Conservation (phyloP, 164 flowering plant genomes). For the Aristolochia contorta region DNA sequence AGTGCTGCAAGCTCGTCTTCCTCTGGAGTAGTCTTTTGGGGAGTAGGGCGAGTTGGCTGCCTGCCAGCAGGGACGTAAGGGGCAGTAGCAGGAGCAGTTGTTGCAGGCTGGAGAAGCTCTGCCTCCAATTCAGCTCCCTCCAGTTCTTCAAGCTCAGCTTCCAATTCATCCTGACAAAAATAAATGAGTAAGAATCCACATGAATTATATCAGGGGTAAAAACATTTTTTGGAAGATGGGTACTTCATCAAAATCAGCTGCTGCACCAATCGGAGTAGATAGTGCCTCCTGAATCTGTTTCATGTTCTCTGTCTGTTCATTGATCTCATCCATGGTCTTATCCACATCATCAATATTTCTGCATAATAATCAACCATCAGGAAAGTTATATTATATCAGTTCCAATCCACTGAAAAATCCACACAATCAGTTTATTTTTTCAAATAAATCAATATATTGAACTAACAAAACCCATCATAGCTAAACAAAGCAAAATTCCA, state of each 20-base stretch:
- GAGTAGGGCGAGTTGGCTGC: conserved; percentile 27
- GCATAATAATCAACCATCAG: conserved; percentile 3
- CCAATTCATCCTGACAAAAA: conserved; percentile 37
- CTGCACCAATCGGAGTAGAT: conserved; percentile 37
- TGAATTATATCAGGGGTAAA: neutral
- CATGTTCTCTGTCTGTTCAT: conserved; percentile 51
- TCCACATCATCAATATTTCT: conserved; percentile 48
- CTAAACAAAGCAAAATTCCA: too few species aligned
- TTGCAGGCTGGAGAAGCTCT: conserved; percentile 41
- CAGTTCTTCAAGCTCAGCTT: conserved; percentile 45
- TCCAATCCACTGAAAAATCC: too few species aligned
- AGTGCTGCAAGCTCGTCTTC: conserved; percentile 42
- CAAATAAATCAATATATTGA: too few species aligned
- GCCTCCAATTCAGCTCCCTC: conserved; percentile 50
- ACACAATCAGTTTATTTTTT: too few species aligned
- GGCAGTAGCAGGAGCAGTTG: conserved; percentile 28
- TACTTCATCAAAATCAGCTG: conserved; percentile 44
- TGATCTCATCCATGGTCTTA: conserved; percentile 52
- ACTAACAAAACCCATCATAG: too few species aligned
- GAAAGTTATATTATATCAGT: neutral
- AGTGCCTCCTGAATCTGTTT: conserved; percentile 45
- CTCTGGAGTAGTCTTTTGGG: conserved; percentile 31
- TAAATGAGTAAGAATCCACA: neutral
- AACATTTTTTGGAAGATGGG: neutral
- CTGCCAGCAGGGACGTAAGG: conserved; percentile 25